These are phyloP conservation scores for Gaeumannomyces tritici DNA, from an alignment of 2,329 filamentous ascomycete genomes.

Conservation along the genomic window DNA sequence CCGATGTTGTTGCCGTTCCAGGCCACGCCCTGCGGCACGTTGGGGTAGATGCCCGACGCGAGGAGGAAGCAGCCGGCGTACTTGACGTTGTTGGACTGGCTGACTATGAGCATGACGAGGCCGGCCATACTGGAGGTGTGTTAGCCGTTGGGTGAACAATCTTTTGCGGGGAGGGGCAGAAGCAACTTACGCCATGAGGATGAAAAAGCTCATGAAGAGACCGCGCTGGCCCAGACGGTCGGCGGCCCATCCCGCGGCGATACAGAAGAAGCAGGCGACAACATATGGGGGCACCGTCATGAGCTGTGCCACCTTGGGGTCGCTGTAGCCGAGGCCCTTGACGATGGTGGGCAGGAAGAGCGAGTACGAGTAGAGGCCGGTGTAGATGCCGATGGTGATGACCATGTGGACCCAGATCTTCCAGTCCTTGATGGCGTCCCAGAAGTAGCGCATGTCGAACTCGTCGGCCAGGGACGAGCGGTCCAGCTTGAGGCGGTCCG, in stretches of 20 bases:
- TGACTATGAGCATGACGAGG: slow-evolving; percentile 17
- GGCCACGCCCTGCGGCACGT: slow-evolving; percentile 36
- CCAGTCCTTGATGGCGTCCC: slow-evolving; percentile 66
- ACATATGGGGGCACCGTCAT: slow-evolving; percentile 23
- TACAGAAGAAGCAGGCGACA: slow-evolving; percentile 50
- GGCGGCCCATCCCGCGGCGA: slow-evolving; percentile 43
- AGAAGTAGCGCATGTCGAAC: slow-evolving; percentile 68
- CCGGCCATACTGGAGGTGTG: slow-evolving; percentile 5
- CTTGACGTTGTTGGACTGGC: slow-evolving; percentile 3
- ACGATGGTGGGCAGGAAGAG: slow-evolving; percentile 57
- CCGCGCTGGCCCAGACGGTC: slow-evolving; percentile 43
- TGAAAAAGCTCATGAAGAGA: slow-evolving; percentile 45
- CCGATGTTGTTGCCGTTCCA: slow-evolving; percentile 43
- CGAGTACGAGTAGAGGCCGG: slow-evolving; percentile 31
- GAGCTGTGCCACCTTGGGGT: slow-evolving; percentile 7
- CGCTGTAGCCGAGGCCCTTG: slow-evolving; percentile 34
- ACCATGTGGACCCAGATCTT: slow-evolving; percentile 59
- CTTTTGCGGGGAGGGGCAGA: slow-evolving; percentile 2
- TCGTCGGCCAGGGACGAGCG: slow-evolving; percentile 57
- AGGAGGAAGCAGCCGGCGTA: slow-evolving; percentile 28
- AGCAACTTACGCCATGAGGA: slow-evolving; percentile 24
- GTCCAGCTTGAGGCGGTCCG: slow-evolving; percentile 62
- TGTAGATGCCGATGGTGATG: slow-evolving; percentile 3
- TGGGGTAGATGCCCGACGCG: slow-evolving; percentile 35
- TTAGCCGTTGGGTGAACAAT: background rate